phyloP scores from a whole-genome alignment of 139 green algal species.

The Desmodesmus armatus region DNA sequence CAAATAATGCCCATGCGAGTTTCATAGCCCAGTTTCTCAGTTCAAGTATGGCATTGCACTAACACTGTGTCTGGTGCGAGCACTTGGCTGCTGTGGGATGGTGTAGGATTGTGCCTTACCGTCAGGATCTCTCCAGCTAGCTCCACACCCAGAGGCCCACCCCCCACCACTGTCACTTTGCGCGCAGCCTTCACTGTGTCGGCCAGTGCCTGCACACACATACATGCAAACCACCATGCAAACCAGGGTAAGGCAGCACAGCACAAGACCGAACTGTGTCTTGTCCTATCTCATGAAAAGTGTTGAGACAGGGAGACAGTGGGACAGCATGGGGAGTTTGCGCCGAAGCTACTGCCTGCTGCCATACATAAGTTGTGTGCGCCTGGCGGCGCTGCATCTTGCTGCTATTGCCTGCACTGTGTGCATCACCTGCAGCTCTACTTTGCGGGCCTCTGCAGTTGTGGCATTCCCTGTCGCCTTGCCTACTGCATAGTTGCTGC shows the following conservation, averaged over 20 bases:
- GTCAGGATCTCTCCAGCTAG: constrained; percentile 40
- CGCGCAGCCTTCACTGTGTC: background rate
- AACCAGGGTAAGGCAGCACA: background rate
- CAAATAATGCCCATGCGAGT: too few species aligned
- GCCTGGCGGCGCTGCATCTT: background rate
- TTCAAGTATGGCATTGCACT: too few species aligned
- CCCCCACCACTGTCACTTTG: constrained; percentile 45
- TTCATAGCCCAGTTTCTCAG: too few species aligned
- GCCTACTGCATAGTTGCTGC: constrained; percentile 27
- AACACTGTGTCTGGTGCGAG: too few species aligned
- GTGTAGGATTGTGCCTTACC: background rate
- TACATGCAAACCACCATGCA: background rate
- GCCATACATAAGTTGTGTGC: too few species aligned
- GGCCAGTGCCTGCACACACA: constrained; percentile 6
- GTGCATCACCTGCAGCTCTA: constrained; percentile 8
- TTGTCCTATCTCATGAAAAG: too few species aligned
- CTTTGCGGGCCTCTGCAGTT: background rate
- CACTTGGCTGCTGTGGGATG: too few species aligned
- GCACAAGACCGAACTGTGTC: too few species aligned
- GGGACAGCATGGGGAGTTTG: background rate
- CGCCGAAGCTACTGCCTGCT: background rate
- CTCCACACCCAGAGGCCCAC: constrained; percentile 46
- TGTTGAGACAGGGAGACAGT: background rate
- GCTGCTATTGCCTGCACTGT: background rate
- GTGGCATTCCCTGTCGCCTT: constrained; percentile 22